phyloP scores from a whole-genome alignment of 371 early-diverging fungal genomes.

The Nematocida sp. region DNA sequence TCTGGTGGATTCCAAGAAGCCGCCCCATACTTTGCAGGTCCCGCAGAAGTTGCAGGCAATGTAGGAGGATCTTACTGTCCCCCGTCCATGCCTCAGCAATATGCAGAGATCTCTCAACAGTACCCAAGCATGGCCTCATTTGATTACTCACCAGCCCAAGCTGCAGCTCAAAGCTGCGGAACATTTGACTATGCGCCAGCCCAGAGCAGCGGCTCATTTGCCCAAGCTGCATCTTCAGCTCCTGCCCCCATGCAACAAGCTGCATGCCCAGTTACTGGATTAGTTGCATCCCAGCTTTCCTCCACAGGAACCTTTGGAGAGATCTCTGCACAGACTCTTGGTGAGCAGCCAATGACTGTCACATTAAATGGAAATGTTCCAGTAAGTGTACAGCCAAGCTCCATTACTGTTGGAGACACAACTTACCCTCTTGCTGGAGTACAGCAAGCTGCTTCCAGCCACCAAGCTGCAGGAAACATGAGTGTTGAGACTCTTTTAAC shows the following conservation, averaged over 20 bases:
- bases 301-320: neutral
- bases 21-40: too few relatives aligned
- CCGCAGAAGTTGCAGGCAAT: too few relatives aligned
- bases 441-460: neutral
- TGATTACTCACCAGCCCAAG: too few relatives aligned
- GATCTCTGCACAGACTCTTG: neutral
- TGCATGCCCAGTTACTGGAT: neutral
- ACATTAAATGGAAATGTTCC: conserved; percentile 47
- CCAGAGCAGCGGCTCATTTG: too few relatives aligned
- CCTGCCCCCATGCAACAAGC: too few relatives aligned
- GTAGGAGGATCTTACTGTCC: too few relatives aligned
- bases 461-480: neutral
- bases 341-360: conserved; percentile 24
- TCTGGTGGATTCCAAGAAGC: too few relatives aligned
- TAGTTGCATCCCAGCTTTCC: neutral
- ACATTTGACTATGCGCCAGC: too few relatives aligned
- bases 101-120: too few relatives aligned
- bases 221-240: neutral
- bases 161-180: too few relatives aligned
- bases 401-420: conserved; percentile 32
- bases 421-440: conserved; percentile 36
- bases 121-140: too few relatives aligned
- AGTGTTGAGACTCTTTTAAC: neutral
- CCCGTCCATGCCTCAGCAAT: too few relatives aligned
- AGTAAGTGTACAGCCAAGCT: conserved; percentile 27